Evolutionary conservation across 371 early-diverging fungal genomes (phyloP).

Genomic region (Fennellomyces sp.): DNA sequence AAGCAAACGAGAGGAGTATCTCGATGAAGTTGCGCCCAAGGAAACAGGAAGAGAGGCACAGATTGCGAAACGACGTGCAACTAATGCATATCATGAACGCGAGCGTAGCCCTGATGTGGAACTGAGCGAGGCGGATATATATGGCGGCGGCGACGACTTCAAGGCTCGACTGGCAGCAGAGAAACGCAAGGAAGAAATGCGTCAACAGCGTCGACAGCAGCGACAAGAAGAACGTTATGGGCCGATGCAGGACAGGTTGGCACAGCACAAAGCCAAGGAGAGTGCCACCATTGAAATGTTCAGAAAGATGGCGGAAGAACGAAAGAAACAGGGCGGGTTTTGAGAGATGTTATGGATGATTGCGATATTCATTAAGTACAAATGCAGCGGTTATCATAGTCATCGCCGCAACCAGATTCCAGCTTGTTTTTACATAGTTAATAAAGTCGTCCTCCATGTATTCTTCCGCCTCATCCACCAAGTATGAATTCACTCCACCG

Average conservation of each 20-base stretch:
- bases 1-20: constrained; percentile 60
- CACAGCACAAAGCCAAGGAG: constrained; percentile 65
- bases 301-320: constrained; percentile 63
- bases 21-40: constrained; percentile 85
- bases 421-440: constrained; percentile 10
- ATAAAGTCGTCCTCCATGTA: constrained; percentile 8
- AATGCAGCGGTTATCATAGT: not conserved
- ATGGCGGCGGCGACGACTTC: constrained; percentile 73
- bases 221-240: constrained; percentile 37
- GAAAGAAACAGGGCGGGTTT: constrained; percentile 21
- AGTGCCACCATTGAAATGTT: constrained; percentile 74
- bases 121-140: constrained; percentile 72
- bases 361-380: constrained; percentile 5
- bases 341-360: constrained; percentile 6
- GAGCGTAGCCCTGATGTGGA: constrained; percentile 79
- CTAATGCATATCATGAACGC: constrained; percentile 66
- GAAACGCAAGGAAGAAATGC: constrained; percentile 44
- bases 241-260: constrained; percentile 49
- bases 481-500: constrained; percentile 18
- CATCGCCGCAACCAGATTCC: constrained; percentile 15
- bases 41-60: constrained; percentile 80
- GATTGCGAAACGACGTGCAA: constrained; percentile 66
- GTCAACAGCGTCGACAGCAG: constrained; percentile 44
- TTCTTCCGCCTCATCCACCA: constrained; percentile 16
- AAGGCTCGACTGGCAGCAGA: constrained; percentile 56